Evolutionary conservation across 2,329 filamentous ascomycete species (phyloP), one percentile per base, ranked within the genome.

Genomic region (Trichoderma afroharzianum): DNA sequence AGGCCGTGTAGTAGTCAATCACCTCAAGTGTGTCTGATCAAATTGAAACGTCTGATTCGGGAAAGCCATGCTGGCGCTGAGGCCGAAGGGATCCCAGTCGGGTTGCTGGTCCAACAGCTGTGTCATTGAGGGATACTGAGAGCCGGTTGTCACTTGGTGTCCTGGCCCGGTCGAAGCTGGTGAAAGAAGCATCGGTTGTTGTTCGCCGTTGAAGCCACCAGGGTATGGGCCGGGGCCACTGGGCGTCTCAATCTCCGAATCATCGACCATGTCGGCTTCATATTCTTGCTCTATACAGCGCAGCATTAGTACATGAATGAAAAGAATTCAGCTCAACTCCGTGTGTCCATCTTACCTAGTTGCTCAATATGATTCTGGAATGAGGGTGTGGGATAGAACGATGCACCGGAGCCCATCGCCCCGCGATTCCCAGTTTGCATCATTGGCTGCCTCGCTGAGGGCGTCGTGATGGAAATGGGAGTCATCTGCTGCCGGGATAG

Each of bases 341-440:
- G 18, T 2, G 6, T 3, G 12, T 28, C 8, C 2, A 6, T 86
- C 94, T 93, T 94, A 92, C 95, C 95, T 82, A 98, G 90, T 86
- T 97, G 94, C 82, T 97, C 93, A 82, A 97, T 95, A 81, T 98
- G 95, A 81, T 93, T 96, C 79, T 97, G 94, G 83, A 97, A 98
- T 2, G 85, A 84, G 21, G 93, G 92, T 71, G 93, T 92, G 63
- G 93, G 90, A 80, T 97, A 98, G 82, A 92, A 97, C 68, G 86
- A 80, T 63, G 85, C 80, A 72, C 83, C 77, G 59, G 83, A 79
- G 74, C 81, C 81, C 73, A 72, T 66, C 7, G 75, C 82, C 58
- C 79, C 80, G 77, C 78, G 76, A 74, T 81, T 72, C 66, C 78
- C 77, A 43, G 78, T 66, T 28, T 83, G 82, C 76, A 83, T 80